Evolutionary conservation across 2,329 filamentous ascomycete species (phyloP).

Genomic region (Aulographum hederae): DNA sequence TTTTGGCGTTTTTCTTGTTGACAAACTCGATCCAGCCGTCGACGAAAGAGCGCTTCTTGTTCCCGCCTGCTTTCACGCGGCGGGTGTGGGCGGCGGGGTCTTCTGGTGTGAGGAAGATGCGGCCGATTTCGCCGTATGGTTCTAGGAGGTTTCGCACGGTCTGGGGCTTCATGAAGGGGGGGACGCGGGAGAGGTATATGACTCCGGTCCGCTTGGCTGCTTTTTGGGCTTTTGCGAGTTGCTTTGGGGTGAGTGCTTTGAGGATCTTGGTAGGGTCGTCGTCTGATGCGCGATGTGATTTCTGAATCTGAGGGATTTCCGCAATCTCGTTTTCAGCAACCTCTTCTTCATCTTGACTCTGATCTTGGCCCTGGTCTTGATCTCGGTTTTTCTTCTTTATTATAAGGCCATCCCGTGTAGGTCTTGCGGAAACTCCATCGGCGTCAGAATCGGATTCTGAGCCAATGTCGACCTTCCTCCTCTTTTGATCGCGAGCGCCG

Average conservation of each 20-base stretch:
- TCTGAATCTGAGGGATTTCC: neutral
- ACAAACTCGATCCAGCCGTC: slow-evolving; percentile 80
- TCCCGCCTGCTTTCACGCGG: slow-evolving; percentile 55
- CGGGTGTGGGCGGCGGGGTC: slow-evolving; percentile 46
- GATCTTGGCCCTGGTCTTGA: neutral
- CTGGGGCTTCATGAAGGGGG: slow-evolving; percentile 73
- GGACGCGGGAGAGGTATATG: slow-evolving; percentile 66
- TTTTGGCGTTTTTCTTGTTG: slow-evolving; percentile 57
- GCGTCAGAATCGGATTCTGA: slow-evolving; percentile 12
- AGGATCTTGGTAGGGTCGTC: slow-evolving; percentile 7
- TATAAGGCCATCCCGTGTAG: neutral
- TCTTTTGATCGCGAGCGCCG: slow-evolving; percentile 34
- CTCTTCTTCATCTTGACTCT: neutral
- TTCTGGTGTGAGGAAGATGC: slow-evolving; percentile 65
- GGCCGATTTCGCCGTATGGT: slow-evolving; percentile 56
- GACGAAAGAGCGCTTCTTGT: slow-evolving; percentile 65
- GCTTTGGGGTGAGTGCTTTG: slow-evolving; percentile 44
- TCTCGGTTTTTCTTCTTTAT: neutral
- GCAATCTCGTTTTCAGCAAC: neutral
- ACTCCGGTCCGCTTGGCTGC: slow-evolving; percentile 60
- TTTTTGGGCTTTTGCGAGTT: slow-evolving; percentile 44
- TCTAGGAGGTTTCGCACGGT: slow-evolving; percentile 60
- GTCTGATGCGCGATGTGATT: too few relatives aligned
- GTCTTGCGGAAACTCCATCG: slow-evolving; percentile 2
- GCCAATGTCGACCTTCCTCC: slow-evolving; percentile 38